These are phyloP conservation scores for Pythium graminicola DNA, from an alignment of 352 stramenopile species.

Conservation along the genomic window DNA sequence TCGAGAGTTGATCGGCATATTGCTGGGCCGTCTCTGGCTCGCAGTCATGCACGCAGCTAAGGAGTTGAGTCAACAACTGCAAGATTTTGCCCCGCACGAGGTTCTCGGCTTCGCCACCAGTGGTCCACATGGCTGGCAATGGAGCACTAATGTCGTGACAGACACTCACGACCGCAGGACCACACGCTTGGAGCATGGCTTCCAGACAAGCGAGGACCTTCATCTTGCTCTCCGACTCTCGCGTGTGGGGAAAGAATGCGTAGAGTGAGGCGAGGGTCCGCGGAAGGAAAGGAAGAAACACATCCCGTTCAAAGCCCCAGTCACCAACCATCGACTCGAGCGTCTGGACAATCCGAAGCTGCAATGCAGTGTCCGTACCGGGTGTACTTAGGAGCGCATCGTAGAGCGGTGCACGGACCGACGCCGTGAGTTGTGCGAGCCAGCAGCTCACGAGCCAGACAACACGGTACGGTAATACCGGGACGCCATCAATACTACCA, in stretches of 20 bases:
- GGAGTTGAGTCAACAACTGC: constrained; percentile 59
- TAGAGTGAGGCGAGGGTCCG: constrained; percentile 58
- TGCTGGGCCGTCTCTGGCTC: constrained; percentile 15
- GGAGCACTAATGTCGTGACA: constrained; percentile 62
- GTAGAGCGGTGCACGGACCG: constrained; percentile 68
- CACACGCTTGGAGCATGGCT: constrained; percentile 60
- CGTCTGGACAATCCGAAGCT: constrained; percentile 67
- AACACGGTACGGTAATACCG: constrained; percentile 66
- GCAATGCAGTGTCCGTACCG: constrained; percentile 48
- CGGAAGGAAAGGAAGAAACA: constrained; percentile 63
- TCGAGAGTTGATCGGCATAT: constrained; percentile 22
- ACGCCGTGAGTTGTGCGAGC: constrained; percentile 70
- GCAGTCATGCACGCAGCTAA: constrained; percentile 49
- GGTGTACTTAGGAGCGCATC: constrained; percentile 52
- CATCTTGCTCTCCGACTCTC: constrained; percentile 72
- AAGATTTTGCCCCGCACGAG: constrained; percentile 78
- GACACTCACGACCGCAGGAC: constrained; percentile 35
- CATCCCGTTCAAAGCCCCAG: constrained; percentile 71
- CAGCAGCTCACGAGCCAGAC: constrained; percentile 86
- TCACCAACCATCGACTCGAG: constrained; percentile 76
- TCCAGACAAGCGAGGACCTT: constrained; percentile 72
- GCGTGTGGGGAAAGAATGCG: constrained; percentile 52
- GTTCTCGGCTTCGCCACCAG: constrained; percentile 68
- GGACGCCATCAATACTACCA: constrained; percentile 41
- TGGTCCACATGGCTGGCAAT: constrained; percentile 63